Base-by-base conservation (phyloP, 78 protist genomes). In the Polysphondylium violaceum region DNA sequence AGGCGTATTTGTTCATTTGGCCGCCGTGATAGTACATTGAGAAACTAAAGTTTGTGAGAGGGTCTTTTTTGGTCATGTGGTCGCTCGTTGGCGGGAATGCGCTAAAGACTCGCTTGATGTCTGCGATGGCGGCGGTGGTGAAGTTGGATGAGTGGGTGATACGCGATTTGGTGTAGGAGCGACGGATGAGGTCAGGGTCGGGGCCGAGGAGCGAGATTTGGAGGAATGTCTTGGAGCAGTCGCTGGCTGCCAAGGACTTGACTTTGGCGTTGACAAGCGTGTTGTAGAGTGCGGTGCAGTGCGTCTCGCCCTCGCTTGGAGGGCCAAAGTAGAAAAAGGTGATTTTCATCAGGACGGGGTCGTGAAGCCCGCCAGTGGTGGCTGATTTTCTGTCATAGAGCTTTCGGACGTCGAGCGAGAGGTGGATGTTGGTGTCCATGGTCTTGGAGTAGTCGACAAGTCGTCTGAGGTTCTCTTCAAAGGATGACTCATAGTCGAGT, bases 311-410 rank as follows among this genome's bases (percentile, higher is more conserved):
- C 6, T 43, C 36, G 3, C 7, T 21, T 0, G 74, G 40, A 17
- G 50, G 44, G 35, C 88, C 88, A 36, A 51, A 51, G 38, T 61
- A 78, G 31, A 78, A 47, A 51, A 60, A 64, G 0, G 21, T 65
- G 43, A 36, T 41, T 43, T 11, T 65, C 21, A 51, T n/a, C 16
- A n/a, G 23, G 40, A 6, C 11, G 19, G 0, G 2, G 50, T 65
- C 36, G 31, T 65, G 68, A 16, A 14, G 53, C 16, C n/a, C 16
- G 71, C 2, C 8, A 11, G 14, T 35, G 8, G 40, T 31, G 27
- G 40, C 17, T 60, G 43, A 11, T 60, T 14, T 47, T 11, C 53
- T 47, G 53, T 47, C 11, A 65, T 29, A 65, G 31, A 44, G 38
- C 27, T 68, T 68, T 27, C 76, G 38, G 36, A 16, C 38, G 27